Evolutionary conservation across 495 filamentous ascomycete genomes (phyloP), one percentile per base, ranked within the genome.

Genomic region (Saxispiralis lemnorum): DNA sequence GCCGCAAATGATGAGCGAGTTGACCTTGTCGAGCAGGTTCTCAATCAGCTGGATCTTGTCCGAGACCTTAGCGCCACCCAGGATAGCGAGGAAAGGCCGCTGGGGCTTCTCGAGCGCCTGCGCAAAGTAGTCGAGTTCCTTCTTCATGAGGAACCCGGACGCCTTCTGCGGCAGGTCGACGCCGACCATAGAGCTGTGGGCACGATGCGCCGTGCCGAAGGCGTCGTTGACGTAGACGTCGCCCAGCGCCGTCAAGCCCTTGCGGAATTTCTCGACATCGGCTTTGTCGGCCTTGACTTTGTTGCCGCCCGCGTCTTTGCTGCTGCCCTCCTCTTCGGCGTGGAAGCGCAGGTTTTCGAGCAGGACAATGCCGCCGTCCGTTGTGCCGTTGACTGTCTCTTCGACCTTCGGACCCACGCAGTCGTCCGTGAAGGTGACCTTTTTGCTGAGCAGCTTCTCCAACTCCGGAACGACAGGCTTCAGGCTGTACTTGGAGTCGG

Each of bases 41-140:
- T 99, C 87, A 59, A 99, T 96, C 46, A 99, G 75, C 71, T 93
- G 82, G 67, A 99, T 96, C 76, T 99, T 99, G 69, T 99, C 89
- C 30, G 84, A 89, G 35, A 99, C 83, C 74, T 99, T 99, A 55
- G 92, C 83, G 48, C 89, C 89, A 49, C 89, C 89, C 4, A 99
- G 79, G 60, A 99, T 96, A 61, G 89, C 92, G 14, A 99, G 82
- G 81, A 99, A 99, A 45, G 92, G 92, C 19, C 86, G 77, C 67
- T 87, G 69, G 31, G 89, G 89, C 52, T 72, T 73, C 69, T 99
- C 89, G 30, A 99, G 81, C 28, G 88, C 89, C 70, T 93, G 74
- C 44, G 89, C 89, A 62, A 99, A 99, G 77, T 96, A 99, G 57
- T 96, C 88, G 38, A 99, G 83, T 64, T 99, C 89, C 71, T 96